Base-by-base conservation (phyloP, 331 rosid genomes). In the Malus hybrid region DNA sequence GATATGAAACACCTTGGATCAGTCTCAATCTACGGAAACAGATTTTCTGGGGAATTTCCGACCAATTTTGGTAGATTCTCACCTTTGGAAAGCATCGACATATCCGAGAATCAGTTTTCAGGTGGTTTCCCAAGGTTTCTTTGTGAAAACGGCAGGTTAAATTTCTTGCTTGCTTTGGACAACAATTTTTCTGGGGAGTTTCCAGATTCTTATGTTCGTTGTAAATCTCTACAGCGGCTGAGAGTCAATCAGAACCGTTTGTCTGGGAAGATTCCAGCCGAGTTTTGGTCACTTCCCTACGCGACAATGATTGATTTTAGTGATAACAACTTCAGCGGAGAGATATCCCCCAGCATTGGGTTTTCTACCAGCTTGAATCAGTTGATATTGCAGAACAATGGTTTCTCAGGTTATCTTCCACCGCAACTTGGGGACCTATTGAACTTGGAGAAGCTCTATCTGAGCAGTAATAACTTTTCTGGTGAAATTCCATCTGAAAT, bases 61-160 rank as follows among this genome's bases (percentile, higher is more conserved):
- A 77, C 68, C 16, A 84, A 85, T 69, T 82, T 95, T 3, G 99
- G 98, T 67, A 84, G 87, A 5, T 89, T 85, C 75, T 86, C 97
- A 5, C 90, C 82, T 0, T 82, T 95, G 67, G 75, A 84, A 15
- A 90, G 92, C 79, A 84, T 95, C 12, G 99, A 95, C 88, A 84
- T 95, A 83, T 95, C 99, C 1, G 99, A 95, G 83, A 95, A 95
- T 80, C 89, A 82, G 70, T 95, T 95, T 77, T 85, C 96, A n/a
- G 99, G 99, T 52, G 75, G 61, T 79, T 95, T 95, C 72, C 99
- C 99, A 53, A 85, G 75, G 85, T 92, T 79, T 85, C 81, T 95
- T 82, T 95, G 99, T 84, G 90, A 90, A 78, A 83, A 75, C 9
- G 79, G 71, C 66, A 80, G 83, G 87, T 77, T 95, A 77, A 81